Conservation (phyloP, 805 yeast species). For the Teunomyces cretensis region DNA sequence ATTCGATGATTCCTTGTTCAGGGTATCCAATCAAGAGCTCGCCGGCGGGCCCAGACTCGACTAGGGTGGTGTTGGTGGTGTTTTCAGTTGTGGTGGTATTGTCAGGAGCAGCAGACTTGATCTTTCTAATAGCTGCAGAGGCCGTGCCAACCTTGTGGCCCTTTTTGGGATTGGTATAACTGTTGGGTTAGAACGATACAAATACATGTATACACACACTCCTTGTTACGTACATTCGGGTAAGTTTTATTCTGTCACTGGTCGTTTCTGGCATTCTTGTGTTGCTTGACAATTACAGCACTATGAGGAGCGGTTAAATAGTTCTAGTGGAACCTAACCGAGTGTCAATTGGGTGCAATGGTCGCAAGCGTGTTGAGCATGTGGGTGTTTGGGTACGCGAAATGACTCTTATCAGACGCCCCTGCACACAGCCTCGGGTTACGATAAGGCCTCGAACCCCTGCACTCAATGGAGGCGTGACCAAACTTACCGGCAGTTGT, state of each 20-base stretch:
- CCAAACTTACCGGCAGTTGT: neutral
- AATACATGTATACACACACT: too few relatives aligned
- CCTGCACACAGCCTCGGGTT: neutral
- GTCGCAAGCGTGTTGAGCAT: neutral
- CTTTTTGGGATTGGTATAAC: constrained; percentile 32
- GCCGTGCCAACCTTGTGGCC: constrained; percentile 42
- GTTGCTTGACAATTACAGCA: neutral
- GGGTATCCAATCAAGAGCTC: constrained; percentile 30
- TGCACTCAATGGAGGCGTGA: neutral
- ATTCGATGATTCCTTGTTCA: constrained; percentile 18
- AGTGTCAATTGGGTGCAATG: neutral
- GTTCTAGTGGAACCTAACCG: neutral
- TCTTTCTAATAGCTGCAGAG: constrained; percentile 42
- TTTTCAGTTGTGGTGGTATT: neutral
- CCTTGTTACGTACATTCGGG: constrained; percentile 20
- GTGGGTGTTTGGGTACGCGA: neutral
- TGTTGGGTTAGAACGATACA: constrained; percentile 13
- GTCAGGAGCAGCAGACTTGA: constrained; percentile 28
- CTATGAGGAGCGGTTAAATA: neutral
- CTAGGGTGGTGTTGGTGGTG: neutral
- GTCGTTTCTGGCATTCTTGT: constrained; percentile 10
- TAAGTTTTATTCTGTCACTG: constrained; percentile 21
- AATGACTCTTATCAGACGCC: neutral
- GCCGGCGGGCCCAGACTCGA: constrained; percentile 32
- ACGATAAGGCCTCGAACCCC: neutral